Base-by-base conservation (phyloP, 2,329 filamentous ascomycete species). In the Colletotrichum shisoi region DNA sequence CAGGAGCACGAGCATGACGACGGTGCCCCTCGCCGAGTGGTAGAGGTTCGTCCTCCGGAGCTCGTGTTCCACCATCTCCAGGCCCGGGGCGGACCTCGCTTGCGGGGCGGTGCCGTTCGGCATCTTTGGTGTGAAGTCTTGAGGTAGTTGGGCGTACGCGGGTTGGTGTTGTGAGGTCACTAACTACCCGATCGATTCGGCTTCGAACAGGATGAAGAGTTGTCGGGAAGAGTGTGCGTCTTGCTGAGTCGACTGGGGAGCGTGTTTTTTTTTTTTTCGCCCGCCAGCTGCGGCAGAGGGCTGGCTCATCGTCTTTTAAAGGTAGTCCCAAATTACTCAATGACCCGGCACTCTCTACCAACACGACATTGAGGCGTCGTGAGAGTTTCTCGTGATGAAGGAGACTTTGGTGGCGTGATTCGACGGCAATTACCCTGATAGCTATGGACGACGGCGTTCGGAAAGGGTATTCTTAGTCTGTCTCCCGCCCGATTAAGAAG, bases 361-460 rank as follows among this genome's bases (percentile, higher is more conserved):
- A 31, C 44, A 17, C 21, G 9, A 46, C 7, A n/a, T 34, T 11
- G n/a, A 46, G 42, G 54, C 54, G 54, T 37, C 31, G 15, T 7
- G 27, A 46, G 42, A 46, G 54, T 57, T 57, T 46, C n/a, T 57
- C 24, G 27, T 37, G n/a, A 46, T 46, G n/a, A 3, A 34, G 3
- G 27, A 57, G n/a, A 34, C 42, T 57, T 57, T 21, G n/a, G 54
- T 44, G 54, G 54, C 54, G 54, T 39, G n/a, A 24, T 7, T n/a
- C 44, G 31, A 11, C 3, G 8, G 5, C 6, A 8, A 4, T 57
- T 3, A 37, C 54, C 54, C 13, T 57, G 54, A 57, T 24, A 46
- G 54, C 19, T 4, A 3, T 4, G 19, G 13, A 24, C 12, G 27
- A 46, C 27, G 8, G 6, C 12, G 46, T 15, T 11, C 8, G 7